These are phyloP conservation scores for Rhizopogon vesiculosus DNA, from an alignment of 768 basidiomycete genomes.

Conservation along the genomic window DNA sequence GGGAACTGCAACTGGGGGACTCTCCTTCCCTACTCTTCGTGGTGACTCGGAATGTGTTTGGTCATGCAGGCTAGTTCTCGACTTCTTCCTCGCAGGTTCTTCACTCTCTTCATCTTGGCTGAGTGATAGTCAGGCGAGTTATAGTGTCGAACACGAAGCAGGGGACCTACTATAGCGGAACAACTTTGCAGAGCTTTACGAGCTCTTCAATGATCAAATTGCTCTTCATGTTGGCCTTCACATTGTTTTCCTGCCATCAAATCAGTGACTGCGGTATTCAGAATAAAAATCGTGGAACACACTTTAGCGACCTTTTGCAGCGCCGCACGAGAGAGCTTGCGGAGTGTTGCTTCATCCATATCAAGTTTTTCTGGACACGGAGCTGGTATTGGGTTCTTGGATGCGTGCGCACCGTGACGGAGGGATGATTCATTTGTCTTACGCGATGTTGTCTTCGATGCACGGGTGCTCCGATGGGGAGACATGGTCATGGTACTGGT, in stretches of 20 bases:
- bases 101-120: conserved; percentile 11
- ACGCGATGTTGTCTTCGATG: neutral
- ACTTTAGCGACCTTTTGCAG: conserved; percentile 23
- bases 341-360: conserved; percentile 14
- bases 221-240: conserved; percentile 22
- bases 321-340: conserved; percentile 16
- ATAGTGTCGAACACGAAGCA: neutral
- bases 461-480: neutral
- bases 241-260: conserved; percentile 12
- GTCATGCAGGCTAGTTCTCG: neutral
- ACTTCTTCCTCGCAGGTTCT: neutral
- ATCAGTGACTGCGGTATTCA: neutral
- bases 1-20: neutral
- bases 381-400: neutral
- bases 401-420: neutral
- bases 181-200: conserved; percentile 1
- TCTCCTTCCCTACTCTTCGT: neutral
- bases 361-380: neutral
- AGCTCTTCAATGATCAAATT: conserved; percentile 19
- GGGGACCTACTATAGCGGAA: conserved; percentile 6
- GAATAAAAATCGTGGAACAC: neutral
- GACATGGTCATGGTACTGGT: neutral
- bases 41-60: neutral
- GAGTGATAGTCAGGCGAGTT: conserved; percentile 3
- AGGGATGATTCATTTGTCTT: neutral